Evolutionary conservation across 768 basidiomycete species (phyloP), one percentile per base, ranked within the genome.

Genomic region (Sporobolomyces phaffii): DNA sequence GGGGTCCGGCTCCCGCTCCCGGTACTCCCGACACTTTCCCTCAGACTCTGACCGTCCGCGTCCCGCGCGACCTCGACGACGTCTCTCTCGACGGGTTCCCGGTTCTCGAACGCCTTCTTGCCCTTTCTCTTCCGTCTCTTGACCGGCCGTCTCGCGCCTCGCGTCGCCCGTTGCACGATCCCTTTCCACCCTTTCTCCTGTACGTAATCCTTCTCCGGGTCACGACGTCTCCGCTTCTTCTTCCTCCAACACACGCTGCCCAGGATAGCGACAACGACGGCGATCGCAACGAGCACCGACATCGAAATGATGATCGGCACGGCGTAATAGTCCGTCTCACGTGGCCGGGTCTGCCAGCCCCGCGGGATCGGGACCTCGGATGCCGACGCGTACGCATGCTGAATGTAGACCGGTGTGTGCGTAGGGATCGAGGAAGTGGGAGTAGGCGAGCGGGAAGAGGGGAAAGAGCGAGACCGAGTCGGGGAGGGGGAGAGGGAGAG

Each of bases 301-400:
- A 71, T 66, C 22, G 70, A 47, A 41, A 71, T 58, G 31, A 71
- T 66, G 52, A 71, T 49, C 8, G 65, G 70, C 11, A 71, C 65
- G 58, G 65, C 65, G 70, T 71, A 71, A 51, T 49, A 67, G 28
- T 61, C 31, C 5, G 70, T 71, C 26, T 63, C 58, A 29, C 70
- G 57, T 10, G 57, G 41, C 13, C 44, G 22, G 5, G 65, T 49
- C 24, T 56, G 53, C 70, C 70, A 71, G 1, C 70, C 70, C 5
- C 28, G 28, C 14, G 70, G 70, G 26, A 71, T 61, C 18, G 40
- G 38, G 41, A 64, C 50, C 15, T 33, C 22, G 1, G 66, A 41
- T 9, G 48, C 22, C 9, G 48, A 44, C 3, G 56, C 56, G 24
- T 31, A 33, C 29, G 59, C 59, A 18, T 49, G 45, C 50, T 49